Conservation (phyloP, 2,329 filamentous ascomycete genomes). For the Trichoderma sp. region DNA sequence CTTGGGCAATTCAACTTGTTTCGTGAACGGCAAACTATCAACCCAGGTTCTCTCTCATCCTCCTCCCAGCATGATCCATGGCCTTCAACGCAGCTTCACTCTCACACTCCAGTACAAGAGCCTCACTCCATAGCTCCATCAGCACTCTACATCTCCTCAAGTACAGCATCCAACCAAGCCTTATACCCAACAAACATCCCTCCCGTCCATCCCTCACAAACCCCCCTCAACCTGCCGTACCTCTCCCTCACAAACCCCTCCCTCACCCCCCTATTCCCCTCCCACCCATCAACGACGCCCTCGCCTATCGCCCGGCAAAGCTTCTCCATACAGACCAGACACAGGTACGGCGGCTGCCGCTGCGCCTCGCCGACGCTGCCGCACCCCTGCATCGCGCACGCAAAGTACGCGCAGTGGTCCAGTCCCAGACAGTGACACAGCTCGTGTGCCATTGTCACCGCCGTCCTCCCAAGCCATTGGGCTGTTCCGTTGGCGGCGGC, state of each 20-base stretch:
- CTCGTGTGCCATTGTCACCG: slow-evolving; percentile 64
- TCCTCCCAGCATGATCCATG: too few relatives aligned
- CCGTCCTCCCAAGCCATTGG: slow-evolving; percentile 61
- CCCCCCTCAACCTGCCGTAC: slow-evolving; percentile 22
- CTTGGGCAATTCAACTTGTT: too few relatives aligned
- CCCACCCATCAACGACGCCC: slow-evolving; percentile 16
- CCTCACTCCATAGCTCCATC: background rate
- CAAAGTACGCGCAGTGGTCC: slow-evolving; percentile 66
- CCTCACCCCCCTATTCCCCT: background rate
- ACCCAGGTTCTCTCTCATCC: too few relatives aligned
- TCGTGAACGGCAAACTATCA: too few relatives aligned
- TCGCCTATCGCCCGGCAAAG: slow-evolving; percentile 37
- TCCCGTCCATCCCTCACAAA: slow-evolving; percentile 10
- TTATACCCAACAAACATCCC: slow-evolving; percentile 26
- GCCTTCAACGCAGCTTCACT: background rate
- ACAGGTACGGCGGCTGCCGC: slow-evolving; percentile 65
- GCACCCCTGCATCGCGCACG: slow-evolving; percentile 66
- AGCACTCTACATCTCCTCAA: background rate
- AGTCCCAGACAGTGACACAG: slow-evolving; percentile 69
- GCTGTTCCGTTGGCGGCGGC: slow-evolving; percentile 37
- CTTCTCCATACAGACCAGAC: slow-evolving; percentile 61
- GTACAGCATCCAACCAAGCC: slow-evolving; percentile 23
- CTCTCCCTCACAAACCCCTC: slow-evolving; percentile 21
- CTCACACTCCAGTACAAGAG: background rate
- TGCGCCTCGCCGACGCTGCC: slow-evolving; percentile 59